These are phyloP conservation scores for Endogone sp. DNA, from an alignment of 192 early-diverging fungal genomes.

Conservation along the genomic window DNA sequence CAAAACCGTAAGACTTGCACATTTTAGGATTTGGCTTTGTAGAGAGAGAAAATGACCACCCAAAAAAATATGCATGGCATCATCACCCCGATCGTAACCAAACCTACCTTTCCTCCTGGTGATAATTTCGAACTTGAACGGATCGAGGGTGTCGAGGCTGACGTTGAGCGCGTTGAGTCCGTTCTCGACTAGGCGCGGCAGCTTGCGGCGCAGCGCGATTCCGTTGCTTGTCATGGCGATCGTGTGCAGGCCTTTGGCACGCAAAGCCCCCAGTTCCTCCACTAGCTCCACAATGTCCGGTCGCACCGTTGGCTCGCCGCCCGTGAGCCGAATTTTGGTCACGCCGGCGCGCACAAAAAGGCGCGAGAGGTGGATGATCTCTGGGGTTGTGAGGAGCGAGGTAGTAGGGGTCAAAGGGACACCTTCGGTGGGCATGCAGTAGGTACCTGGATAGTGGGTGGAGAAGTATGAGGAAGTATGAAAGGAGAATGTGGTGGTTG, in stretches of 20 bases:
- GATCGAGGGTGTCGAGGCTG: slow-evolving; percentile 88
- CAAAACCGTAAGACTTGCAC: not conserved
- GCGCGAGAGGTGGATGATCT: slow-evolving; percentile 76
- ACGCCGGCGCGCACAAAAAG: slow-evolving; percentile 89
- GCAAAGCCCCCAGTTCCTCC: slow-evolving; percentile 67
- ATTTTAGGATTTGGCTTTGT: too few species aligned
- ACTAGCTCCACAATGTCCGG: slow-evolving; percentile 87
- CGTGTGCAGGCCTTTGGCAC: slow-evolving; percentile 65
- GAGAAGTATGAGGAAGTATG: too few species aligned
- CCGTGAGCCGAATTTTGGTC: slow-evolving; percentile 92
- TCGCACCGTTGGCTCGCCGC: slow-evolving; percentile 94
- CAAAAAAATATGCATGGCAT: not conserved
- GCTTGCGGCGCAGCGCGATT: slow-evolving; percentile 82
- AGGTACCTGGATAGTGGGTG: slow-evolving; percentile 54
- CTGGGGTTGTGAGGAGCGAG: slow-evolving; percentile 70
- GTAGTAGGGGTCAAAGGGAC: slow-evolving; percentile 64
- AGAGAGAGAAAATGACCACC: too few species aligned
- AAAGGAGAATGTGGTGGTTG: too few species aligned
- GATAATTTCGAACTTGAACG: slow-evolving; percentile 83
- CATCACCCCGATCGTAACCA: too few species aligned
- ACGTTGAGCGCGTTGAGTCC: slow-evolving; percentile 90
- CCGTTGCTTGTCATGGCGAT: slow-evolving; percentile 97
- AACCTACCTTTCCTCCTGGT: slow-evolving; percentile 74
- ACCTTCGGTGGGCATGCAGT: slow-evolving; percentile 96
- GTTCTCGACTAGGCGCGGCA: slow-evolving; percentile 58